Evolutionary conservation across 2,329 filamentous ascomycete species (phyloP).

Genomic region (Raffaelea albimanens): DNA sequence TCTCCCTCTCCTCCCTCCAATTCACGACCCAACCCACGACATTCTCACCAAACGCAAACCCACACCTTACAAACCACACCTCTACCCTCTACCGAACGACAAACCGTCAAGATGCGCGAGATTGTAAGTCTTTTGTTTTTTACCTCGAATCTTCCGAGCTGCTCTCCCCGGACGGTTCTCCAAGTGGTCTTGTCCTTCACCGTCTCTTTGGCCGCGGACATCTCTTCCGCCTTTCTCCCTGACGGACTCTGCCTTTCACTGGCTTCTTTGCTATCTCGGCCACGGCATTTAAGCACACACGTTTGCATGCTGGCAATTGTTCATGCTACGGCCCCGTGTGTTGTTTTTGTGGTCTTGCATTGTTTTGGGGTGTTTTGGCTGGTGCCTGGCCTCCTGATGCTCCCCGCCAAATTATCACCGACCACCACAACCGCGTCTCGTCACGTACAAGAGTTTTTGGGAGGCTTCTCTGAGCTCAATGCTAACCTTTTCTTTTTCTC

Average conservation of each 20-base stretch:
- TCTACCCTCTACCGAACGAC: neutral
- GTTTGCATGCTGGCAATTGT: too few species aligned
- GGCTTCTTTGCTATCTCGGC: too few species aligned
- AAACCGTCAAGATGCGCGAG: slow-evolving; percentile 57
- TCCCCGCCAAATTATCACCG: too few species aligned
- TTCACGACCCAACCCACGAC: too few species aligned
- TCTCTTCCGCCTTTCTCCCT: too few species aligned
- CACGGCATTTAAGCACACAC: too few species aligned
- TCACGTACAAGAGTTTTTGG: neutral
- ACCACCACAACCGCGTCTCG: neutral
- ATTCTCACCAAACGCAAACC: neutral
- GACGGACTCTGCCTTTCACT: too few species aligned
- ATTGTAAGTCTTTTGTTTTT: slow-evolving; percentile 58
- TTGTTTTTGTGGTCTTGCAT: too few species aligned
- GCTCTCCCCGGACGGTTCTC: neutral
- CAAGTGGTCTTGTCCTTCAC: neutral
- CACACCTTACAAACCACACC: neutral
- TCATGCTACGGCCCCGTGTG: too few species aligned
- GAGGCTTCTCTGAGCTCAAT: neutral
- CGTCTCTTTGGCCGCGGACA: slow-evolving; percentile 1
- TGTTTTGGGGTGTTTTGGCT: too few species aligned
- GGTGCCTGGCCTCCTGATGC: too few species aligned
- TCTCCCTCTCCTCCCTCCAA: neutral
- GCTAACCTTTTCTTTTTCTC: slow-evolving; percentile 22
- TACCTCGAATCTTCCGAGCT: neutral